A percentile compares a stretch with the other conserved stretches of the same genome.
These are phyloP conservation scores for Blastobotrys persicus DNA, from an alignment of 1,139 yeast species.

Conservation along the genomic window DNA sequence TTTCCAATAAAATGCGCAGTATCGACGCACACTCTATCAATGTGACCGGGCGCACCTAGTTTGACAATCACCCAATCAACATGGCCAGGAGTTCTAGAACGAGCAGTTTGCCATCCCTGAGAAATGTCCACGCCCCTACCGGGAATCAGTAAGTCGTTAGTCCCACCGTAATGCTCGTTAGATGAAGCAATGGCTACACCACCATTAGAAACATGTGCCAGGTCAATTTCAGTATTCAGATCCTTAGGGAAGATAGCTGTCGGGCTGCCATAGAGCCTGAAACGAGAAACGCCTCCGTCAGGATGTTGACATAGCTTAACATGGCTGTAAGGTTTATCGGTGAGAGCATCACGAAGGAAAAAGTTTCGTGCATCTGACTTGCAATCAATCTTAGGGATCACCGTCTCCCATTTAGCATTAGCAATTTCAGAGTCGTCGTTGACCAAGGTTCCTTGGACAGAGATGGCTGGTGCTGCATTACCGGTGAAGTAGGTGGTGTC, in stretches of 20 bases:
- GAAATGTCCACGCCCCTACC: slow-evolving; percentile 96
- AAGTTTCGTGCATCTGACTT: slow-evolving; percentile 88
- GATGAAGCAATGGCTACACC: slow-evolving; percentile 81
- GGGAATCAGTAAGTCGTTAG: slow-evolving; percentile 81
- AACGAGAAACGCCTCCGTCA: slow-evolving; percentile 96
- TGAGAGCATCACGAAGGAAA: slow-evolving; percentile 56
- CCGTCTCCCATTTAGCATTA: slow-evolving; percentile 59
- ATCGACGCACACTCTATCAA: slow-evolving; percentile 67
- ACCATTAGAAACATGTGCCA: slow-evolving; percentile 82
- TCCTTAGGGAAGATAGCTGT: slow-evolving; percentile 59
- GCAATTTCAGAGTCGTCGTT: slow-evolving; percentile 37
- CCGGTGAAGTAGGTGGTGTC: slow-evolving; percentile 94
- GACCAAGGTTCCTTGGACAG: slow-evolving; percentile 69
- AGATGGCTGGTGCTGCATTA: slow-evolving; percentile 86
- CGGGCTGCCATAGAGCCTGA: slow-evolving; percentile 82
- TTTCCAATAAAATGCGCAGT: slow-evolving; percentile 94
- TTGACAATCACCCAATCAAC: slow-evolving; percentile 86
- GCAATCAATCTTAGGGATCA: slow-evolving; percentile 71
- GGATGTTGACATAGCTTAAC: slow-evolving; percentile 84
- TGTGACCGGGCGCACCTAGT: slow-evolving; percentile 58
- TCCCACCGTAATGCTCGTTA: slow-evolving; percentile 92
- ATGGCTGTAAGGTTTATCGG: slow-evolving; percentile 67
- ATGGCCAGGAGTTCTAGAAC: slow-evolving; percentile 81
- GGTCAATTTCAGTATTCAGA: slow-evolving; percentile 52
- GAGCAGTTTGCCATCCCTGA: slow-evolving; percentile 97